Evolutionary conservation across 108 stramenopile genomes (phyloP), one percentile per base, ranked within the genome.

Genomic region (Fistulifera pelliculosa): DNA sequence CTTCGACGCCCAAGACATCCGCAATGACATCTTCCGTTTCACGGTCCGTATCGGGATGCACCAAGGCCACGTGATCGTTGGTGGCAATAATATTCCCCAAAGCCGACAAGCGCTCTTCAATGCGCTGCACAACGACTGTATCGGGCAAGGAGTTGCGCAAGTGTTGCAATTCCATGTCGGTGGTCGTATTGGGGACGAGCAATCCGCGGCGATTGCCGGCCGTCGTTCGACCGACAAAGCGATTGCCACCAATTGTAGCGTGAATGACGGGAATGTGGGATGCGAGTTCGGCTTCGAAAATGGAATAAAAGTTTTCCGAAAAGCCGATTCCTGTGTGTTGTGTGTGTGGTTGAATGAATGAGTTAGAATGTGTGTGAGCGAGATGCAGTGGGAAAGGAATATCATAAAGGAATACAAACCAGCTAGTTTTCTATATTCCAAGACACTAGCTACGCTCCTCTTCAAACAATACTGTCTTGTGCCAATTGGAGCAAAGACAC

Each of bases 21-120:
- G 87, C 78, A 50, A 99, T 92, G 27, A 99, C 94, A 61, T 99
- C 99, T 70, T 99, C 99, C 49, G 99, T 99, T 71, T 98, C 99
- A 40, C 96, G 63, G 73, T 99, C 99, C 31, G 98, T 76, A 70
- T 99, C 99, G 17, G 99, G 95, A 85, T 99, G 99, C 18, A 98
- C 93, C 48, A 99, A 71, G 0, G 99, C 99, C 24, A 99, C 99
- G 73, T 99, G 97, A 75, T 99, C 99, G 73, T 99, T 99, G 54
- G 93, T 88, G 18, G 92, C 83, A 52, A 99, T 77, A 63, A 97
- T 89, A 71, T 99, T 99, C n/a, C 99, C 99, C 24, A 99, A 64
- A 0, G 99, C 97, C 21, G 87, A 90, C 13, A 99, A 69, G 16
- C 98, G 79, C 70, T 99, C 99, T 66, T 99, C 99, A 11, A 96